These are phyloP conservation scores for Xerocomus brunneocitrinus DNA, from an alignment of 768 basidiomycete species.

Conservation along the genomic window DNA sequence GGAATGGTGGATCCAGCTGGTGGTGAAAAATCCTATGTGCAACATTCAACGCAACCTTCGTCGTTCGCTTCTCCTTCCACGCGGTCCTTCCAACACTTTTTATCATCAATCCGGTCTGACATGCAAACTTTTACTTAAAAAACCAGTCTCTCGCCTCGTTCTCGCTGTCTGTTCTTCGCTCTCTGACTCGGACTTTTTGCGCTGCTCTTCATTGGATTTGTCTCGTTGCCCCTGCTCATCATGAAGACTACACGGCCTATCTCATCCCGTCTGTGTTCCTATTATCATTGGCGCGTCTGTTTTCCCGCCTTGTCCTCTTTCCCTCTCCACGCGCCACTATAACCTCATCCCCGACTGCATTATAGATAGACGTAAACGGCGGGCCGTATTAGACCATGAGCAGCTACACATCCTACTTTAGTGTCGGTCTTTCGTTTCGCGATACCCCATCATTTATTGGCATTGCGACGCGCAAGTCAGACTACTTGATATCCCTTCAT, in stretches of 20 bases:
- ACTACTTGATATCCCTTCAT: conserved; percentile 37
- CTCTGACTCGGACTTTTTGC: conserved; percentile 42
- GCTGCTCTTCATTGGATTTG: conserved; percentile 62
- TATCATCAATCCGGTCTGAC: conserved; percentile 14
- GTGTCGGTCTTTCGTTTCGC: conserved; percentile 49
- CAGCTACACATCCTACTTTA: conserved; percentile 37
- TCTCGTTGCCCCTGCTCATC: conserved; percentile 53
- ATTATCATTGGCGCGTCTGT: conserved; percentile 31
- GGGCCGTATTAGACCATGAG: conserved; percentile 40
- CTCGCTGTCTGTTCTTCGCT: conserved; percentile 27
- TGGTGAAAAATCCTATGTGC: conserved; percentile 37
- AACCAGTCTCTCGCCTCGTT: conserved; percentile 13
- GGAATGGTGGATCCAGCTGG: conserved; percentile 41
- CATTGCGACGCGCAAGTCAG: conserved; percentile 47
- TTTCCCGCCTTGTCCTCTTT: conserved; percentile 7
- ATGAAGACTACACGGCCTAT: conserved; percentile 41
- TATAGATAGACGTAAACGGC: conserved; percentile 43
- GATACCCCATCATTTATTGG: conserved; percentile 43
- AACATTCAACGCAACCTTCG: conserved; percentile 11
- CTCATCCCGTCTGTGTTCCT: conserved; percentile 38
- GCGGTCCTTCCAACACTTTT: conserved; percentile 13
- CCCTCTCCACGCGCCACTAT: conserved; percentile 21
- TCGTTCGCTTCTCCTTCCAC: conserved; percentile 2
- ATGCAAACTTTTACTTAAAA: conserved; percentile 25
- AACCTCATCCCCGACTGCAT: conserved; percentile 28